A percentile compares a stretch with the other conserved stretches of the same genome.
Evolutionary conservation across 2,329 filamentous ascomycete genomes (phyloP).

Genomic region (Fusarium verticillioides): DNA sequence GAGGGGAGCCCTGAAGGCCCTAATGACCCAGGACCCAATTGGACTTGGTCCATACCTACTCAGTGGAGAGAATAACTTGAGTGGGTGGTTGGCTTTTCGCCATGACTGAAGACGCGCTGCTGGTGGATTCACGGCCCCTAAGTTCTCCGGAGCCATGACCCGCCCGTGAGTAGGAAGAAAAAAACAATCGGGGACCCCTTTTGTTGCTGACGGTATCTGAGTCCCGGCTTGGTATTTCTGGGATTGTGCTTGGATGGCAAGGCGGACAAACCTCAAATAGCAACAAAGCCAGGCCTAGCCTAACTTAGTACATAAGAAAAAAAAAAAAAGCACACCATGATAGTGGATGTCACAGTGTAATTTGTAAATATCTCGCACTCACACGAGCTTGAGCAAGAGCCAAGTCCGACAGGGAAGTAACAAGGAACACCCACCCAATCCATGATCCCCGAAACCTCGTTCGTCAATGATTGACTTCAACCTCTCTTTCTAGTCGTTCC

Average conservation of each 20-base stretch:
- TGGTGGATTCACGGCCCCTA: constrained; percentile 31
- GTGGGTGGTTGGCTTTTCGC: constrained; percentile 11
- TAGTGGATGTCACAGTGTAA: constrained; percentile 25
- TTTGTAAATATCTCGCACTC: constrained; percentile 12
- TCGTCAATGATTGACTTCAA: constrained; percentile 36
- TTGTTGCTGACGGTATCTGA: constrained; percentile 7
- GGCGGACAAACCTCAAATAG: constrained; percentile 28
- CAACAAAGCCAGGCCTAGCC: not conserved
- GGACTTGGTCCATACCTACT: not conserved
- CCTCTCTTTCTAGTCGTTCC: constrained; percentile 22
- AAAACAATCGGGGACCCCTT: constrained; percentile 25
- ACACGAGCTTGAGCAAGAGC: constrained; percentile 22
- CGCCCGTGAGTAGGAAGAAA: constrained; percentile 13
- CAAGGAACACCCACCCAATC: constrained; percentile 34
- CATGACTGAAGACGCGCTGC: constrained; percentile 12
- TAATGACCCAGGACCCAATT: not conserved
- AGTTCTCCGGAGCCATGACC: constrained; percentile 36
- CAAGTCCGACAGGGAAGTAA: constrained; percentile 28
- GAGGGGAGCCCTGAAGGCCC: not conserved
- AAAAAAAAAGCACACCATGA: not conserved
- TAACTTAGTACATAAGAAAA: not conserved
- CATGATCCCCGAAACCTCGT: constrained; percentile 39
- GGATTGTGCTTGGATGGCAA: constrained; percentile 24
- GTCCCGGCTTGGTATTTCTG: constrained; percentile 23
- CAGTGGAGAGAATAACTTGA: not conserved